Evolutionary conservation across 1,284 basidiomycete genomes (phyloP), one percentile per base, ranked within the genome.

Genomic region (Cryptococcus amylolentus): DNA sequence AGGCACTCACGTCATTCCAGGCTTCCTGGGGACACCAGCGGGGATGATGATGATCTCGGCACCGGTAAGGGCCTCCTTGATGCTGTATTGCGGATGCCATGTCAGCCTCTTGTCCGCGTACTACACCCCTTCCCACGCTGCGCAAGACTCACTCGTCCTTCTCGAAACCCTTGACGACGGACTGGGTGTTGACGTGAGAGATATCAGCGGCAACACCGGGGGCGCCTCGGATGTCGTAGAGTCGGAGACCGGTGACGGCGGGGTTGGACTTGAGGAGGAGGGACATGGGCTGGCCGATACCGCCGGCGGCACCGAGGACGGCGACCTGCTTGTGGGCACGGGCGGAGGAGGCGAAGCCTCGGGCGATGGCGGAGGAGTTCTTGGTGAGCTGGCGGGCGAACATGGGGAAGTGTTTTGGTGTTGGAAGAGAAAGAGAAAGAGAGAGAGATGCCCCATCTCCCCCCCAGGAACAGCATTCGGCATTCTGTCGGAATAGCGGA

Each of bases 141-240:
- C 41, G 31, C 5, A 16, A n/a, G 9, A 75, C 74, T 71, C 65
- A 76, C 76, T 76, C 67, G 58, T 69, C 75, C 66, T 73, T 65
- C 64, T 76, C 73, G 77, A 81, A 89, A 38, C 91, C 91, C 66
- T 84, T 82, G 57, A 93, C 77, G 40, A 52, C 60, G 37, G 75
- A 76, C 56, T 63, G 53, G 58, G 79, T 78, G 78, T 82, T 81
- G 75, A 96, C 91, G 79, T 97, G 93, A 61, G 88, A 89, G 61
- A 97, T 82, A 81, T 98, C 93, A 65, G 87, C 90, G 55, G 92
- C 92, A 65, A 98, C 94, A 79, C 96, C 95, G 47, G 93, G 92
- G 14, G 94, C 90, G 78, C 91, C 90, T 77, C 91, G 88, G 79
- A 98, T 94, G 90, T 98, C 96, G 79, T 85, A 98, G 62, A 98